phyloP scores from a whole-genome alignment of 2,329 filamentous ascomycete genomes.

The Alternaria triticina region DNA sequence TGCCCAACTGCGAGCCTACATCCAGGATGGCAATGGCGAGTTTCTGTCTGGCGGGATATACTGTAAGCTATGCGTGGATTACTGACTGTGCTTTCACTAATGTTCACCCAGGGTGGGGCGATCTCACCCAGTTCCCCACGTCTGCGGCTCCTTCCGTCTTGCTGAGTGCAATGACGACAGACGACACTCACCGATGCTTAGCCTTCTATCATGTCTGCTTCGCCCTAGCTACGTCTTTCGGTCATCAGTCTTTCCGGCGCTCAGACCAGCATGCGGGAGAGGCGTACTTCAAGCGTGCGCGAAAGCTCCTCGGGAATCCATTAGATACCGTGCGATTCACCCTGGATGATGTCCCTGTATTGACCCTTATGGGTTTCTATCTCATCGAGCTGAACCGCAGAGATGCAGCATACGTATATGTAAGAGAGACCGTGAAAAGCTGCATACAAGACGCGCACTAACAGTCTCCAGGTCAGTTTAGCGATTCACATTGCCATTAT shows the following conservation, averaged over 20 bases:
- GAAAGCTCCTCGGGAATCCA: conserved; percentile 33
- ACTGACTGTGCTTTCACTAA: background rate
- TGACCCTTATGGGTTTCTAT: conserved; percentile 36
- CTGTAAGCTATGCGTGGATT: conserved; percentile 14
- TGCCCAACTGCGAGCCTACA: conserved; percentile 24
- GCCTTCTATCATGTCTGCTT: conserved; percentile 37
- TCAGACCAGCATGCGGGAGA: conserved; percentile 28
- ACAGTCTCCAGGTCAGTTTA: conserved; percentile 12
- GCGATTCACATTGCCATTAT: conserved; percentile 36
- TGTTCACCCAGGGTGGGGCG: conserved; percentile 26
- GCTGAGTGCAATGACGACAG: conserved; percentile 22
- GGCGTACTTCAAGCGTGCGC: conserved; percentile 34
- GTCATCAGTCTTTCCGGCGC: conserved; percentile 15
- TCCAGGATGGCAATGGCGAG: conserved; percentile 33
- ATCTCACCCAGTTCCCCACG: conserved; percentile 22
- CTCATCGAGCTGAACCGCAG: conserved; percentile 38
- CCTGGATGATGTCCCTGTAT: conserved; percentile 30
- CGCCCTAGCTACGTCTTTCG: conserved; percentile 27
- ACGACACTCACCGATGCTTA: conserved; percentile 25
- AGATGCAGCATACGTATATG: conserved; percentile 36
- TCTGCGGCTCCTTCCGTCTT: conserved; percentile 16
- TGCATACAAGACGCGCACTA: background rate
- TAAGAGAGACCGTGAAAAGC: conserved; percentile 7
- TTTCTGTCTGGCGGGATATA: conserved; percentile 31
- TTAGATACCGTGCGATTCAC: conserved; percentile 34